phyloP scores from a whole-genome alignment of 352 stramenopile genomes.

The Phytophthora fragariae region DNA sequence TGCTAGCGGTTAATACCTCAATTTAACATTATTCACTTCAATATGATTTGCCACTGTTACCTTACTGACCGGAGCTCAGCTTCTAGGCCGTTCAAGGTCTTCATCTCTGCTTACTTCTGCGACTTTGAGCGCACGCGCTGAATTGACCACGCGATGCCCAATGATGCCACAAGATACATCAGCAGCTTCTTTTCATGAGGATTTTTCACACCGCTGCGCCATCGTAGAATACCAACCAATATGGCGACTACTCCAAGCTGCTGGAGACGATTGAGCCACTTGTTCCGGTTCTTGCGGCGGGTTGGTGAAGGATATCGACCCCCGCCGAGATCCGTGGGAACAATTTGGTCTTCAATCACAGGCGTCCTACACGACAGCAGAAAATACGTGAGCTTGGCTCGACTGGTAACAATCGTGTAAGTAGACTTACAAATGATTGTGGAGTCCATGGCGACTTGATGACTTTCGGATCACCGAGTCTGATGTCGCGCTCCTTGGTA shows the following conservation, averaged over 20 bases:
- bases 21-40: slow-evolving; percentile 16
- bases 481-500: slow-evolving; percentile 49
- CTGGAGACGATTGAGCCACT: slow-evolving; percentile 48
- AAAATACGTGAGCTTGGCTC: not conserved
- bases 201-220: slow-evolving; percentile 57
- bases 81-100: not conserved
- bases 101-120: slow-evolving; percentile 21
- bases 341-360: slow-evolving; percentile 71
- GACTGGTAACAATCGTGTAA: not conserved
- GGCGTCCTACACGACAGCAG: slow-evolving; percentile 45
- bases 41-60: slow-evolving; percentile 6
- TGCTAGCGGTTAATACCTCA: slow-evolving; percentile 11
- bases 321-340: slow-evolving; percentile 30
- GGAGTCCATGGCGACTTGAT: slow-evolving; percentile 60
- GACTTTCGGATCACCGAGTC: slow-evolving; percentile 66
- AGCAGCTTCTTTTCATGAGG: slow-evolving; percentile 61
- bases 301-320: slow-evolving; percentile 26
- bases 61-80: slow-evolving; percentile 1
- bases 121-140: slow-evolving; percentile 55
- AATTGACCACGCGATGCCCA: slow-evolving; percentile 68
- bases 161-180: slow-evolving; percentile 70
- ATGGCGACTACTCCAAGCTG: slow-evolving; percentile 51
- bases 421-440: slow-evolving; percentile 57
- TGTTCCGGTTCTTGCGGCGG: slow-evolving; percentile 31
- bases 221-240: slow-evolving; percentile 52